These are phyloP conservation scores for Nemania abortiva DNA, from an alignment of 2,329 filamentous ascomycete genomes.

Conservation along the genomic window DNA sequence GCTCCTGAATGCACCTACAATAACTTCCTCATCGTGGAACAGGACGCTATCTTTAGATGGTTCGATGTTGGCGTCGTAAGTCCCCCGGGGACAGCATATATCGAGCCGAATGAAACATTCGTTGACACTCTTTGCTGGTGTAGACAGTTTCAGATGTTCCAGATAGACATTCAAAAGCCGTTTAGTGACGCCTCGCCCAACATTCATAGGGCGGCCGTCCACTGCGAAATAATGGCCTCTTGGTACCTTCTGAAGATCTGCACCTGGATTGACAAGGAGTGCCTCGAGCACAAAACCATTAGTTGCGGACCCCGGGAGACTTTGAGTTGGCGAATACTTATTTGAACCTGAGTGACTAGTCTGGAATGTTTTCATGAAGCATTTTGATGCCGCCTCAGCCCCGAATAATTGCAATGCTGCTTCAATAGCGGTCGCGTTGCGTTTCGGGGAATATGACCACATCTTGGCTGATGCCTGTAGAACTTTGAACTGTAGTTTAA, in stretches of 20 bases:
- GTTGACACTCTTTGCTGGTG: slow-evolving; percentile 43
- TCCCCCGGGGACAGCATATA: slow-evolving; percentile 70
- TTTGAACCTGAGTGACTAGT: slow-evolving; percentile 26
- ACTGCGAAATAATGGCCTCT: slow-evolving; percentile 74
- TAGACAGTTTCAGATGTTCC: slow-evolving; percentile 55
- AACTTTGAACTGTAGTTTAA: slow-evolving; percentile 72
- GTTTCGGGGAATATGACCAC: slow-evolving; percentile 73
- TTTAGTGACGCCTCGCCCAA: slow-evolving; percentile 67
- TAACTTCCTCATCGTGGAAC: slow-evolving; percentile 66
- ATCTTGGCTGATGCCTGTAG: slow-evolving; percentile 63
- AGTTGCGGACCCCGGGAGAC: not conserved
- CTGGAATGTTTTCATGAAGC: slow-evolving; percentile 55
- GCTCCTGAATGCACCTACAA: slow-evolving; percentile 61
- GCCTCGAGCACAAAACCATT: slow-evolving; percentile 64
- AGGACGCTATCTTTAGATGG: slow-evolving; percentile 78
- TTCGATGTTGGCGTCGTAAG: slow-evolving; percentile 79
- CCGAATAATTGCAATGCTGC: slow-evolving; percentile 73
- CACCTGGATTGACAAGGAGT: slow-evolving; percentile 66
- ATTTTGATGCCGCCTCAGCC: slow-evolving; percentile 66
- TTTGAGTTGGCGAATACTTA: slow-evolving; percentile 25
- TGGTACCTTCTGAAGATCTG: slow-evolving; percentile 58
- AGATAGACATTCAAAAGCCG: slow-evolving; percentile 68
- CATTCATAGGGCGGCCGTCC: slow-evolving; percentile 73
- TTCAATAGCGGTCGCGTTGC: slow-evolving; percentile 64
- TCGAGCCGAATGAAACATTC: slow-evolving; percentile 74